Percentiles rank a stretch among this genome's conserved stretches.
phyloP scores from a whole-genome alignment of 208 protist species.

The Kentomonas sorsogonicus region DNA sequence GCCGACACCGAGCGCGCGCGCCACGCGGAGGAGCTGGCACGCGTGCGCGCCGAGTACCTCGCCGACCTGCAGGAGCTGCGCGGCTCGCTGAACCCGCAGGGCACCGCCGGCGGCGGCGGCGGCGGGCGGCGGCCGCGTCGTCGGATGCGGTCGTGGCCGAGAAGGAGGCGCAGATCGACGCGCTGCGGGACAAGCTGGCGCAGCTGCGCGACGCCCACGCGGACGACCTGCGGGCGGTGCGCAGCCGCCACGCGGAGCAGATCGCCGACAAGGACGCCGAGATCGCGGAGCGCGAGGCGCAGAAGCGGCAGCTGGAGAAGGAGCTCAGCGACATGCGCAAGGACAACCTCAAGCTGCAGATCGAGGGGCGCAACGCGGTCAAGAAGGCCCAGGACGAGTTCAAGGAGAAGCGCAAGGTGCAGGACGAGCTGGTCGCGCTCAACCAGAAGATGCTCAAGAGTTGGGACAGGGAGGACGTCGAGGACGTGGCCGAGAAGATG shows the following conservation, averaged over 20 bases:
- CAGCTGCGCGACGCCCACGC: constrained; percentile 11
- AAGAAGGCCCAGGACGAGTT: constrained; percentile 16
- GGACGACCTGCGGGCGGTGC: constrained; percentile 17
- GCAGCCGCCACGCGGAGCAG: constrained; percentile 20
- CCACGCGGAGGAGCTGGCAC: constrained; percentile 31
- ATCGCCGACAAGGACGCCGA: constrained; percentile 16
- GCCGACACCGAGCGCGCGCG: constrained; percentile 23
- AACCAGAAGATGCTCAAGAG: neutral
- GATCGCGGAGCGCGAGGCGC: constrained; percentile 27
- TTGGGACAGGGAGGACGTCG: constrained; percentile 12
- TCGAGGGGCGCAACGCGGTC: constrained; percentile 13
- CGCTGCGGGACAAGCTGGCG: constrained; percentile 8
- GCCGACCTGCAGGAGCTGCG: constrained; percentile 27
- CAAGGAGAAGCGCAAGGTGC: constrained; percentile 17
- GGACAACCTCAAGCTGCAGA: constrained; percentile 28
- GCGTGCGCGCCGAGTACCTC: constrained; percentile 22
- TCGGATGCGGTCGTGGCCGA: constrained; percentile 29
- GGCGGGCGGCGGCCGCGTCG: constrained; percentile 19
- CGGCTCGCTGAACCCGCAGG: constrained; percentile 15
- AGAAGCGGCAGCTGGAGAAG: constrained; percentile 23
- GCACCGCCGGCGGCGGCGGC: constrained; percentile 6
- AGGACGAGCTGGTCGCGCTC: constrained; percentile 20
- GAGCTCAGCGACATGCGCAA: constrained; percentile 25
- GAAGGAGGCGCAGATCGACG: constrained; percentile 17
- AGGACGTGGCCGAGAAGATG: no score